Evolutionary conservation across 1,284 basidiomycete species (phyloP).

Genomic region (Sporisorium exsertum): DNA sequence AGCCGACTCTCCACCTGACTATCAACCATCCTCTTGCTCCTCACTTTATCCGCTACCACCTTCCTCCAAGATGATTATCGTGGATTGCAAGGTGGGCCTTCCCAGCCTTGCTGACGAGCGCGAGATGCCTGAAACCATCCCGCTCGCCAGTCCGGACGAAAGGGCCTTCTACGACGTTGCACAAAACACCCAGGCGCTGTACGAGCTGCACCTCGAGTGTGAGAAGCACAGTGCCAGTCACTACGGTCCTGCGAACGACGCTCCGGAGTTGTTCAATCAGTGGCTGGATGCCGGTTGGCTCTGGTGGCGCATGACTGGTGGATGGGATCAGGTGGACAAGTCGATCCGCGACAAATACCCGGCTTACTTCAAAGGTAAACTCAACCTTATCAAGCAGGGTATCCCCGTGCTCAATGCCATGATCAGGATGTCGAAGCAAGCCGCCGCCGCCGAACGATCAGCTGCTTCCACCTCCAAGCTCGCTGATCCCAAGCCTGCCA

Average conservation of each 20-base stretch:
- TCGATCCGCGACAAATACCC: background rate
- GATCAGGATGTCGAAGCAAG: too few species aligned
- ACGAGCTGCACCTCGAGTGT: background rate
- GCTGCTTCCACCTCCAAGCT: background rate
- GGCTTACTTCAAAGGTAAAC: background rate
- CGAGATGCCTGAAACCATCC: background rate
- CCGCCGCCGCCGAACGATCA: background rate
- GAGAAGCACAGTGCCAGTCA: too few species aligned
- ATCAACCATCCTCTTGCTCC: background rate
- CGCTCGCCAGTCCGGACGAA: background rate
- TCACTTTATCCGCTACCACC: background rate
- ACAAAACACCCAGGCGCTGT: background rate
- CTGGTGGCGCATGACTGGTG: slow-evolving; percentile 1
- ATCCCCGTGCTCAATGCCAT: background rate
- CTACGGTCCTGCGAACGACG: too few species aligned
- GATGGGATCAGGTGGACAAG: background rate
- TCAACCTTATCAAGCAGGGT: background rate
- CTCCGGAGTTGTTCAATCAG: too few species aligned
- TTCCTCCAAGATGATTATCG: background rate
- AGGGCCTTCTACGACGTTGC: background rate
- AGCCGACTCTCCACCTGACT: too few species aligned
- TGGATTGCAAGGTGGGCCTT: background rate
- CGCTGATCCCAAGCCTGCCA: background rate
- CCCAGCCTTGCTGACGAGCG: background rate
- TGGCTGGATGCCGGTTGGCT: background rate